These are phyloP conservation scores for Aspergillus floridensis DNA, from an alignment of 2,329 filamentous ascomycete genomes.

Conservation along the genomic window DNA sequence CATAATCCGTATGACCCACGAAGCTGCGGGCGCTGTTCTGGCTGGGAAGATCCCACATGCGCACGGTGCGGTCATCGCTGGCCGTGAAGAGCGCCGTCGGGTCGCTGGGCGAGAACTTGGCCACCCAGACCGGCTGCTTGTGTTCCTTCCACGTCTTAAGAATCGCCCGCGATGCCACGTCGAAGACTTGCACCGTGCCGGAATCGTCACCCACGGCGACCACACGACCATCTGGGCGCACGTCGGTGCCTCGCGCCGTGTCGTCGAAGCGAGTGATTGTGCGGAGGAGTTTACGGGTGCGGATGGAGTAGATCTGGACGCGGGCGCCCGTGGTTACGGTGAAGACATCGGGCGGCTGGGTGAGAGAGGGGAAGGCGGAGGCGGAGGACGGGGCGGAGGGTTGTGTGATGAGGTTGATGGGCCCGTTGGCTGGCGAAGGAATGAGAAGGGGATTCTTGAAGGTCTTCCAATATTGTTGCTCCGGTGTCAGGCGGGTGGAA, in stretches of 20 bases:
- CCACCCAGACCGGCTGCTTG: slow-evolving; percentile 90
- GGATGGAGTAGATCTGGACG: slow-evolving; percentile 89
- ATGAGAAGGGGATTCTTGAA: slow-evolving; percentile 91
- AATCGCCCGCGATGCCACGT: slow-evolving; percentile 83
- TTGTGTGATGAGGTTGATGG: slow-evolving; percentile 85
- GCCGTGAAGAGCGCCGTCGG: slow-evolving; percentile 84
- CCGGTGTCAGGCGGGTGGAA: slow-evolving; percentile 72
- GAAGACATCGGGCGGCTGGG: slow-evolving; percentile 60
- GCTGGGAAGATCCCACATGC: slow-evolving; percentile 88
- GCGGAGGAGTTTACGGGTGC: slow-evolving; percentile 87
- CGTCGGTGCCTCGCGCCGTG: slow-evolving; percentile 82
- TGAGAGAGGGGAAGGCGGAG: slow-evolving; percentile 43
- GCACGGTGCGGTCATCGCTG: slow-evolving; percentile 88
- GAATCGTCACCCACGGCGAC: slow-evolving; percentile 88
- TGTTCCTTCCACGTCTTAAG: slow-evolving; percentile 93
- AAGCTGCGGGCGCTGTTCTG: slow-evolving; percentile 75
- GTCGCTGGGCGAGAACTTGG: slow-evolving; percentile 85
- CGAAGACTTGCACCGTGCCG: slow-evolving; percentile 92
- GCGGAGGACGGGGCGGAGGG: slow-evolving; percentile 51
- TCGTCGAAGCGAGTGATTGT: slow-evolving; percentile 93
- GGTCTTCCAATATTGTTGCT: slow-evolving; percentile 93
- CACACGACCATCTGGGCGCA: slow-evolving; percentile 83
- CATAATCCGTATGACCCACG: slow-evolving; percentile 86
- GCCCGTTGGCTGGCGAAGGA: slow-evolving; percentile 84
- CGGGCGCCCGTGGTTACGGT: slow-evolving; percentile 92